Evolutionary conservation across 2,329 filamentous ascomycete genomes (phyloP).

Genomic region (Diaporthe helianthi): DNA sequence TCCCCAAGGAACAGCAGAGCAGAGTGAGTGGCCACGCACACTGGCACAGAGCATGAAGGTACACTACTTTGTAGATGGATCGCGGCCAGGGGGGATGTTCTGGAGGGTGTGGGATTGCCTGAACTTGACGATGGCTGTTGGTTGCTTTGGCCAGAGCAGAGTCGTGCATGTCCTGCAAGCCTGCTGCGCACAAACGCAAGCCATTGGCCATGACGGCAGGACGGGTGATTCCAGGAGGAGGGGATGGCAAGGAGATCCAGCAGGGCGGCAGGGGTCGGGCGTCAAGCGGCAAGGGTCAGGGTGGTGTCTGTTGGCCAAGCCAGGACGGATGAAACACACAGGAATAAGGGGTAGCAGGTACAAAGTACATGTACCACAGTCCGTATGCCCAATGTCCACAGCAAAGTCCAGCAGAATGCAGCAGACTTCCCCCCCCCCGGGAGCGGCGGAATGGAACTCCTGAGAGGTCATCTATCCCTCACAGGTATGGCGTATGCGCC

Average conservation of each 20-base stretch:
- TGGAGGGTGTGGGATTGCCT: constrained; percentile 4
- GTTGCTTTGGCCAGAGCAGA: constrained; percentile 10
- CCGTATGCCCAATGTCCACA: neutral
- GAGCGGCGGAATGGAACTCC: neutral
- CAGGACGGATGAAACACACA: constrained; percentile 30
- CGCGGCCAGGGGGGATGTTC: neutral
- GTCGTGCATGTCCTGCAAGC: constrained; percentile 17
- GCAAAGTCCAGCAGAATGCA: too few species aligned
- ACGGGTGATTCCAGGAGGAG: constrained; percentile 28
- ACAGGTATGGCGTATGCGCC: constrained; percentile 23
- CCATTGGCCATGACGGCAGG: constrained; percentile 21
- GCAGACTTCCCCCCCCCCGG: neutral
- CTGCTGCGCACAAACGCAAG: neutral
- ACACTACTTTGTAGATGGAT: constrained; percentile 8
- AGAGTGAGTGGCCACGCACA: neutral
- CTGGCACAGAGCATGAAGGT: neutral
- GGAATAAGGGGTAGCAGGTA: constrained; percentile 24
- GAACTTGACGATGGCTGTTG: constrained; percentile 5
- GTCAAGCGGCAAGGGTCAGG: constrained; percentile 27
- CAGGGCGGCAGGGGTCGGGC: neutral
- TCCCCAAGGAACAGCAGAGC: neutral
- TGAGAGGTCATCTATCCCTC: constrained; percentile 12
- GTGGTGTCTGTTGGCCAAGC: constrained; percentile 26
- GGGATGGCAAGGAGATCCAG: constrained; percentile 7
- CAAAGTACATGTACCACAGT: neutral